Evolutionary conservation across 805 yeast genomes (phyloP).

Genomic region (Ogataea glucozyma): DNA sequence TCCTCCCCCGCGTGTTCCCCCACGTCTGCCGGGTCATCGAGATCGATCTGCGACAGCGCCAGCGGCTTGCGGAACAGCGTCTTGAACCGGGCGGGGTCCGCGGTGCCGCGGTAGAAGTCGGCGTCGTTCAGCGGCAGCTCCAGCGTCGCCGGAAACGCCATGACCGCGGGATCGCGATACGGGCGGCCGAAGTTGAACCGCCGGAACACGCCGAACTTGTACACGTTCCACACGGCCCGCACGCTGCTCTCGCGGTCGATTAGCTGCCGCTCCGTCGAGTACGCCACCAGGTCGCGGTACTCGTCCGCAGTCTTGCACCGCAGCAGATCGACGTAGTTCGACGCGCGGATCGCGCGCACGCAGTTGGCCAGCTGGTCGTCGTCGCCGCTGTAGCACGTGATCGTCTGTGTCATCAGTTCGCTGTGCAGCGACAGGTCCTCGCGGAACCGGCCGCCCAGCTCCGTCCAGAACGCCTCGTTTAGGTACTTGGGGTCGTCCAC

Average conservation of each 20-base stretch:
- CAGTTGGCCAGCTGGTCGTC: conserved; percentile 26
- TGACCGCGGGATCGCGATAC: conserved; percentile 22
- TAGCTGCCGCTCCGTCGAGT: conserved; percentile 36
- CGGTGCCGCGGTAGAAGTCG: conserved; percentile 23
- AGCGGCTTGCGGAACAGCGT: conserved; percentile 15
- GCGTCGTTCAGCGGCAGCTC: conserved; percentile 39
- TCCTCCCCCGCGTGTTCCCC: too few species aligned
- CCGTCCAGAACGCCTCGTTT: conserved; percentile 41
- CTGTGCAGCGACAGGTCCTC: conserved; percentile 30
- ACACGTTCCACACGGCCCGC: conserved; percentile 41
- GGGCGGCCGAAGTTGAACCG: conserved; percentile 40
- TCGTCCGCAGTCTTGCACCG: conserved; percentile 21
- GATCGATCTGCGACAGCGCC: conserved; percentile 16
- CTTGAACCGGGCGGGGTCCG: conserved; percentile 16
- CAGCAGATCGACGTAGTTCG: conserved; percentile 13
- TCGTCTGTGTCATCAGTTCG: conserved; percentile 32
- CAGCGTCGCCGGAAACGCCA: conserved; percentile 34
- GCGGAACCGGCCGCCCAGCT: conserved; percentile 36
- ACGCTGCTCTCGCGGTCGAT: conserved; percentile 36
- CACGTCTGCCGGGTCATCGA: conserved; percentile 17
- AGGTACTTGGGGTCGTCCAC: conserved; percentile 28
- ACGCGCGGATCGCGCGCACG: conserved; percentile 14
- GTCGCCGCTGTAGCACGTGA: conserved; percentile 28
- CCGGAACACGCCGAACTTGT: conserved; percentile 37
- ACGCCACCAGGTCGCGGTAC: conserved; percentile 28